Conservation (phyloP, 2,329 filamentous ascomycete species). For the Elsinoe australis region DNA sequence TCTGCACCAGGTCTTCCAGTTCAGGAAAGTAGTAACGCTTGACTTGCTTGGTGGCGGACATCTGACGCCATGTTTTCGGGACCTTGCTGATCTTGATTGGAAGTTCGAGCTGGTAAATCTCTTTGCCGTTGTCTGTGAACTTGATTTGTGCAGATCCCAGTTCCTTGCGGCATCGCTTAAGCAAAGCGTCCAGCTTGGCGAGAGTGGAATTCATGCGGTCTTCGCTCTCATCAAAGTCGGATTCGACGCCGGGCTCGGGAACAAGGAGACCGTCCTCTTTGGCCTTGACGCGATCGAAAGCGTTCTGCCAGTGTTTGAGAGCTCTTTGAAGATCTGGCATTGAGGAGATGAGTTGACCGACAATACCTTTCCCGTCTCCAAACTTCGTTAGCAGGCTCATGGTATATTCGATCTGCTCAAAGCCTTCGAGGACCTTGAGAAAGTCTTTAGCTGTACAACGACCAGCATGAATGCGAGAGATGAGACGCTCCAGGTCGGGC, state of each 20-base stretch:
- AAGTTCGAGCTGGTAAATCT: slow-evolving; percentile 91
- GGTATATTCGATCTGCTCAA: slow-evolving; percentile 95
- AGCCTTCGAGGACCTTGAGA: slow-evolving; percentile 85
- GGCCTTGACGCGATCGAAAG: slow-evolving; percentile 77
- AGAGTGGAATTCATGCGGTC: slow-evolving; percentile 70
- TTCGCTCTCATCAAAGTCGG: slow-evolving; percentile 82
- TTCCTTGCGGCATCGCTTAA: slow-evolving; percentile 63
- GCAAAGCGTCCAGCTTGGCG: slow-evolving; percentile 59
- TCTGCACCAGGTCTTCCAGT: slow-evolving; percentile 70
- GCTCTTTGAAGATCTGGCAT: slow-evolving; percentile 78
- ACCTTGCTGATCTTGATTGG: slow-evolving; percentile 72
- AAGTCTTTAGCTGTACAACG: slow-evolving; percentile 90
- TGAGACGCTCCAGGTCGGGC: slow-evolving; percentile 87
- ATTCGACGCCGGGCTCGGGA: slow-evolving; percentile 78
- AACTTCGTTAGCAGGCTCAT: slow-evolving; percentile 70
- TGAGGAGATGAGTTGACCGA: slow-evolving; percentile 70
- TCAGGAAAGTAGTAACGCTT: slow-evolving; percentile 92
- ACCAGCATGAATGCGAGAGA: slow-evolving; percentile 88
- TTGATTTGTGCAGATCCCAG: slow-evolving; percentile 60
- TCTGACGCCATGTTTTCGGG: slow-evolving; percentile 84
- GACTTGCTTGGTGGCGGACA: slow-evolving; percentile 84
- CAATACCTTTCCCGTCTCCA: slow-evolving; percentile 69
- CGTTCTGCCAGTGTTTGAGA: slow-evolving; percentile 78
- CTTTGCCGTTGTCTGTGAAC: slow-evolving; percentile 74
- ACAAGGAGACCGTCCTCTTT: slow-evolving; percentile 74